Evolutionary conservation across 2,329 filamentous ascomycete species (phyloP), one percentile per base, ranked within the genome.

Genomic region (Bipolaris cookei): DNA sequence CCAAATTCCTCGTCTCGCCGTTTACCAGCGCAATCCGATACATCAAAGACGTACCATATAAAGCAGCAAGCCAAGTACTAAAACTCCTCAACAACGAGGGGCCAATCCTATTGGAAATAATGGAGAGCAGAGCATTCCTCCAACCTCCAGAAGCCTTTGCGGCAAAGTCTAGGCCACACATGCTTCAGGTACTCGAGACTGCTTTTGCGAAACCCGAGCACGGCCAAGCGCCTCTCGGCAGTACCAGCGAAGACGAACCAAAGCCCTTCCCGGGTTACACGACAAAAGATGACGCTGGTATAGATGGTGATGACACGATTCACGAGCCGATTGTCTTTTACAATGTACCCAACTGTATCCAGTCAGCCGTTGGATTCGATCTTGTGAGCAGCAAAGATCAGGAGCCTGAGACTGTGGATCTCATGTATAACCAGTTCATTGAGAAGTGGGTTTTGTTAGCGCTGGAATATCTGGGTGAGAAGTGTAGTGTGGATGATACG

Each of bases 341-440:
- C 76, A 75, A 79, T 1, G 86, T 94, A 4, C 94, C 95, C 6
- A 97, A 97, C 75, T 91, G 88, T 73, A 86, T 99, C 55, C 89
- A 94, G 73, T 81, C 89, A 1, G 78, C 85, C 56, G 83, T 90
- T 64, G 81, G 77, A 1, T 90, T 96, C 66, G 59, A 10, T 11
- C 39, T 7, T 64, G 35, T 30, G n/a, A 46, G 23, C 7, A 23
- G 63, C 1, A 62, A 72, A 6, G 78, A 74, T 0, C 70, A 68
- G 10, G 80, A 85, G 14, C 90, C 91, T 0, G 85, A 90, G 50
- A 88, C 78, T 0, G 92, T 99, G 0, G 94, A 98, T 74, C 75
- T 99, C 6, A 87, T 97, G 13, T 99, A 96, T 72, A 86, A 96
- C 56, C 92, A 96, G 73, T 99, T 97, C 74, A 88, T 98, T 34